Percentiles rank a stretch among this genome's conserved stretches.
Evolutionary conservation across 2,329 filamentous ascomycete genomes (phyloP).

Genomic region (Exophiala sideris): DNA sequence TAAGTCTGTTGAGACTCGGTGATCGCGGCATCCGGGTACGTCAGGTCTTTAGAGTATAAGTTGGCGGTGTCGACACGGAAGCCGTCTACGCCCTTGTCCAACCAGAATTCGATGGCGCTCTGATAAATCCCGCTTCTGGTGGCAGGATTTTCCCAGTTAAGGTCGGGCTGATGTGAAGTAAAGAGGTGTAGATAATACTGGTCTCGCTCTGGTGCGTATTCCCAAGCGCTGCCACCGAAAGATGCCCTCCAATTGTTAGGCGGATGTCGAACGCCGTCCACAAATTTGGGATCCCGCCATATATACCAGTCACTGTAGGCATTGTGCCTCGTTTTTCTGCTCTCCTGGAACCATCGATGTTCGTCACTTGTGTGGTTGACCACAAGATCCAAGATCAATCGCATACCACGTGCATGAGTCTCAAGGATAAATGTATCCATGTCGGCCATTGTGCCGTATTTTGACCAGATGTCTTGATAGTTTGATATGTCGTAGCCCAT

Average conservation of each 20-base stretch:
- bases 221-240: conserved; percentile 32
- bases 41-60: conserved; percentile 16
- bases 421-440: conserved; percentile 60
- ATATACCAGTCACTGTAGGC: conserved; percentile 62
- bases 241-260: conserved; percentile 55
- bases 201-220: conserved; percentile 9
- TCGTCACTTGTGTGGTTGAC: conserved; percentile 68
- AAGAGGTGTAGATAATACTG: conserved; percentile 70
- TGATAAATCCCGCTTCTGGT: conserved; percentile 65
- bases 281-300: conserved; percentile 58
- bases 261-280: conserved; percentile 53
- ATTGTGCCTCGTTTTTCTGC: conserved; percentile 44
- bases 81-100: conserved; percentile 64
- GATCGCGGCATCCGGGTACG: conserved; percentile 41
- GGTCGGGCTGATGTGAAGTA: conserved; percentile 66
- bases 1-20: conserved; percentile 44
- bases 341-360: conserved; percentile 58
- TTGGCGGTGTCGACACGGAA: conserved; percentile 57
- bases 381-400: conserved; percentile 69
- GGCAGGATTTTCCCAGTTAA: conserved; percentile 72
- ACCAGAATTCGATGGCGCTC: conserved; percentile 69
- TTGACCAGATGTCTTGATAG: conserved; percentile 61
- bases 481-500: conserved; percentile 68
- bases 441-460: conserved; percentile 65
- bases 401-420: conserved; percentile 62